A percentile compares a stretch with the other conserved stretches of the same genome.
These are phyloP conservation scores for Pseudocercospora fuligena DNA, from an alignment of 2,329 filamentous ascomycete genomes.

Conservation along the genomic window DNA sequence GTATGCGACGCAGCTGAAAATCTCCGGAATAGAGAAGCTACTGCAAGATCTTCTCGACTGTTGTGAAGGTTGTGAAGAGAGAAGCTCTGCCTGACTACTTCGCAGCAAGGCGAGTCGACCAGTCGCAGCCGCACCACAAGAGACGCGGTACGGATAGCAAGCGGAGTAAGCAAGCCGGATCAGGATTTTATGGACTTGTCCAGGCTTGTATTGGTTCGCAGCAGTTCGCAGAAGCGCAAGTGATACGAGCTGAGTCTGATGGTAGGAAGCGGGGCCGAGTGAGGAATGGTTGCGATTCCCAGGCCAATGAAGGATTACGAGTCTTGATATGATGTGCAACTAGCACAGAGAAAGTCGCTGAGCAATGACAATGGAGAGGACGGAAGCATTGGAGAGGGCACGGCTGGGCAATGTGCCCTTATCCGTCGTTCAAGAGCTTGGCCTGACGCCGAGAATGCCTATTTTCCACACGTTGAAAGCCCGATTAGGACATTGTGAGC, in stretches of 20 bases:
- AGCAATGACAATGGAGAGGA: not conserved
- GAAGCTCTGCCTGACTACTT: not conserved
- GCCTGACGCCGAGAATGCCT: slow-evolving; percentile 1
- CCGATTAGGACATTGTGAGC: not conserved
- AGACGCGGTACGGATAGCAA: not conserved
- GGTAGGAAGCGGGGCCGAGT: not conserved
- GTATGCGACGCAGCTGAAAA: not conserved
- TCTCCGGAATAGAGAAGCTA: not conserved
- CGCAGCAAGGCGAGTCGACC: not conserved
- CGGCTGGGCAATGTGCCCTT: not conserved
- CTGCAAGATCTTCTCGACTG: not conserved
- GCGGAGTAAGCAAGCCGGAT: not conserved
- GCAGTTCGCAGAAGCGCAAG: not conserved
- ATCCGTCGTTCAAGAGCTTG: not conserved
- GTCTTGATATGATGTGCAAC: not conserved
- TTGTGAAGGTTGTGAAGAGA: not conserved
- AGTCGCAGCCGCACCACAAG: not conserved
- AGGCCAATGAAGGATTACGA: not conserved
- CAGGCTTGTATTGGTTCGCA: not conserved
- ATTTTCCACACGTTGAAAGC: not conserved
- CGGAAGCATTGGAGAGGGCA: not conserved
- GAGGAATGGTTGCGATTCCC: not conserved
- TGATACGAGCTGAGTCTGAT: not conserved
- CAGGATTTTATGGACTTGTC: not conserved
- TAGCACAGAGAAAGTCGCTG: not conserved